A percentile compares a stretch with the other conserved stretches of the same genome.
These are phyloP conservation scores for Phytophthora boehmeriae DNA, from an alignment of 352 stramenopile genomes.

Conservation along the genomic window DNA sequence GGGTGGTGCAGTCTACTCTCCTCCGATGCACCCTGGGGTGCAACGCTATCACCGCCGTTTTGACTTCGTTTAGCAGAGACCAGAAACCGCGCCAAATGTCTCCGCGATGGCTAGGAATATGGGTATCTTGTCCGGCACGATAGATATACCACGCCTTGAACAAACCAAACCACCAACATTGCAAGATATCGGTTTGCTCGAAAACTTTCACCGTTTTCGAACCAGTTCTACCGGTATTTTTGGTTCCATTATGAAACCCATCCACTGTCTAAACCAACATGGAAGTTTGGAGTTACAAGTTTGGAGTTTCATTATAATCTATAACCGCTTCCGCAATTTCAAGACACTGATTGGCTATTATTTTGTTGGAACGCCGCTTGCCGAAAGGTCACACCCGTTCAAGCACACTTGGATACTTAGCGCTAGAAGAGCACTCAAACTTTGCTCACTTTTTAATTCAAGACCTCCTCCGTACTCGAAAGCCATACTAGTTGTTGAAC, in stretches of 20 bases:
- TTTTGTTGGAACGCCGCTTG: no score
- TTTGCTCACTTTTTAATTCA: no score
- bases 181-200: not conserved
- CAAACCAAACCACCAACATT: not conserved
- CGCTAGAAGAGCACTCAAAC: no score
- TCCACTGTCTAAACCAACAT: not conserved
- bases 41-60: not conserved
- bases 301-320: not conserved
- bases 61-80: not conserved
- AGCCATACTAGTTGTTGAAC: no score
- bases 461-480: no score
- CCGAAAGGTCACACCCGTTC: no score
- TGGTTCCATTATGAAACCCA: not conserved
- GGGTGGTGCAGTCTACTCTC: not conserved
- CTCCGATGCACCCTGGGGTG: not conserved
- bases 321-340: no score
- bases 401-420: no score
- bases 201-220: not conserved
- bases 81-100: not conserved
- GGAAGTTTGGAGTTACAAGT: not conserved
- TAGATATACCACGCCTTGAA: not conserved
- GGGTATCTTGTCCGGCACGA: not conserved
- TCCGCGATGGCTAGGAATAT: not conserved
- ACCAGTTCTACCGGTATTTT: not conserved
- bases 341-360: no score